Evolutionary conservation across 2,329 filamentous ascomycete species (phyloP).

Genomic region (Ceratocystis ficicola): DNA sequence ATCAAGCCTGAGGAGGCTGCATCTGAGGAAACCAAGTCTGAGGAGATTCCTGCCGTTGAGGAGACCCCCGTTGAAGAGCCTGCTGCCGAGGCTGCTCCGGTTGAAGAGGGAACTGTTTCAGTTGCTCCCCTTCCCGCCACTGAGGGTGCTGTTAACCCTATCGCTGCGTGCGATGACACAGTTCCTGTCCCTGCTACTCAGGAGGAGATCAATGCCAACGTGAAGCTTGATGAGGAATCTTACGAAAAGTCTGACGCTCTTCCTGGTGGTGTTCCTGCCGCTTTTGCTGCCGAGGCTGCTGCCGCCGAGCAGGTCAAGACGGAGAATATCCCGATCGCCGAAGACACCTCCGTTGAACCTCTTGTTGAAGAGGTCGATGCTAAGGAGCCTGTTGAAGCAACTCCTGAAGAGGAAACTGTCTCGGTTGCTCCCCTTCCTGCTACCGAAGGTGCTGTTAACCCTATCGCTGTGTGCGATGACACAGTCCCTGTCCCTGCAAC

Average conservation of each 20-base stretch:
- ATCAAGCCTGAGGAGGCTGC: slow-evolving; percentile 46
- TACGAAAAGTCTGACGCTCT: slow-evolving; percentile 70
- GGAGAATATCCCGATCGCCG: slow-evolving; percentile 59
- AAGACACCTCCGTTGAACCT: slow-evolving; percentile 35
- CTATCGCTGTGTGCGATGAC: slow-evolving; percentile 64
- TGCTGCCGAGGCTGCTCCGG: slow-evolving; percentile 14
- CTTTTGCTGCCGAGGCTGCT: slow-evolving; percentile 56
- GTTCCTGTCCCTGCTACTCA: slow-evolving; percentile 58
- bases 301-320: slow-evolving; percentile 53
- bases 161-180: slow-evolving; percentile 68
- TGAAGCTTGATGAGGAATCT: slow-evolving; percentile 70
- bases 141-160: slow-evolving; percentile 60
- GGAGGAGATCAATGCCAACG: slow-evolving; percentile 57
- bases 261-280: slow-evolving; percentile 50
- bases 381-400: slow-evolving; percentile 14
- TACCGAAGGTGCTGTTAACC: slow-evolving; percentile 57
- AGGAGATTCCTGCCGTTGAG: background rate
- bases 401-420: slow-evolving; percentile 35
- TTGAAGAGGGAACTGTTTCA: slow-evolving; percentile 37
- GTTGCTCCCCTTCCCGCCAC: slow-evolving; percentile 52
- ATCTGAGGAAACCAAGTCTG: slow-evolving; percentile 45
- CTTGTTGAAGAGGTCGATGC: slow-evolving; percentile 8
- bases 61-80: slow-evolving; percentile 13
- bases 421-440: slow-evolving; percentile 51
- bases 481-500: slow-evolving; percentile 65